Evolutionary conservation across 2,329 filamentous ascomycete genomes (phyloP).

Genomic region (Colletotrichum acutatum): DNA sequence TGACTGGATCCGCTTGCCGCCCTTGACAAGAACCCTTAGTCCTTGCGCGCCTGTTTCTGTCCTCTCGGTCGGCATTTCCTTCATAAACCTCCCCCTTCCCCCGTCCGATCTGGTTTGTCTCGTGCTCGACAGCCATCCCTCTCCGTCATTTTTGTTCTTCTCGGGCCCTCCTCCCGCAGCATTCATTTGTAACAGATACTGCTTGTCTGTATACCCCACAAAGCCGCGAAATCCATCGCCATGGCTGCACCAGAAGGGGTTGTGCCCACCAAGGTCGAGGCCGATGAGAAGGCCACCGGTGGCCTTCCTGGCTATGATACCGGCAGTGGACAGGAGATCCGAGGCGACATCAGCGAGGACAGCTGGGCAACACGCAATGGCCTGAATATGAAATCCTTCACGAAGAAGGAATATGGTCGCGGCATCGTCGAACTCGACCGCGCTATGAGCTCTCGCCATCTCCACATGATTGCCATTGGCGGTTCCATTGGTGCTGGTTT

Average conservation of each 20-base stretch:
- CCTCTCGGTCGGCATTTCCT: constrained; percentile 10
- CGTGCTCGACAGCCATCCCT: constrained; percentile 9
- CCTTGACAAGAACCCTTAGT: constrained; percentile 33
- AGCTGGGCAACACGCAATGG: constrained; percentile 50
- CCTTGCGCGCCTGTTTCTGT: constrained; percentile 15
- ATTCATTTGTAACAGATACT: constrained; percentile 11
- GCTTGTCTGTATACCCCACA: constrained; percentile 3
- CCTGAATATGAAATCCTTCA: constrained; percentile 53
- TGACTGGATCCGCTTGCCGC: constrained; percentile 26
- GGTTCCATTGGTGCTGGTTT: constrained; percentile 72
- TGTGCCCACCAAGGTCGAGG: constrained; percentile 30
- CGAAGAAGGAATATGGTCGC: constrained; percentile 40
- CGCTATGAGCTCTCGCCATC: constrained; percentile 65
- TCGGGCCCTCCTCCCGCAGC: constrained; percentile 22
- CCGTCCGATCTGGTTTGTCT: background rate
- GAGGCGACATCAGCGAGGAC: constrained; percentile 40
- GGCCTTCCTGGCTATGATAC: constrained; percentile 26
- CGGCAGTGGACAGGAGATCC: constrained; percentile 33
- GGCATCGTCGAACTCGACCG: constrained; percentile 51
- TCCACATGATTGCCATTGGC: constrained; percentile 72
- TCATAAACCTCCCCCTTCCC: constrained; percentile 27
- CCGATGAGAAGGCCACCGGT: constrained; percentile 28
- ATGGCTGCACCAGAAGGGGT: constrained; percentile 32
- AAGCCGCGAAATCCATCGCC: background rate
- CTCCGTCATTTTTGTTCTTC: constrained; percentile 5